phyloP scores from a whole-genome alignment of 2,329 filamentous ascomycete species.

The Trichophyton schoenleinii region DNA sequence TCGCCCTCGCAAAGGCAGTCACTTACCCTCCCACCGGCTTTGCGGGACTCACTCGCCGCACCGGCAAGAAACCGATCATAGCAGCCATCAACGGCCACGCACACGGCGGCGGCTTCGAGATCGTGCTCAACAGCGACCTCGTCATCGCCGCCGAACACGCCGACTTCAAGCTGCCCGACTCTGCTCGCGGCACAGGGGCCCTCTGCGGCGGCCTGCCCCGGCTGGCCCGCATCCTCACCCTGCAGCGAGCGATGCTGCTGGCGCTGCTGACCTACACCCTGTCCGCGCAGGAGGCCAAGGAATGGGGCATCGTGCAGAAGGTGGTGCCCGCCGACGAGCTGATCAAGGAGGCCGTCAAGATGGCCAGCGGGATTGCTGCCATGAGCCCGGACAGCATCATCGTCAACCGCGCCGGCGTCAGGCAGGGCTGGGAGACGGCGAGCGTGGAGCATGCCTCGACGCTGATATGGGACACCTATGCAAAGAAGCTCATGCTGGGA shows the following conservation, averaged over 20 bases:
- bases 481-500: slow-evolving; percentile 68
- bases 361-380: slow-evolving; percentile 47
- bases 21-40: slow-evolving; percentile 39
- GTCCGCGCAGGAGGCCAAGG: slow-evolving; percentile 44
- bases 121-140: slow-evolving; percentile 76
- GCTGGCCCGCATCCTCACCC: slow-evolving; percentile 50
- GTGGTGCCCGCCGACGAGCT: slow-evolving; percentile 50
- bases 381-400: slow-evolving; percentile 63
- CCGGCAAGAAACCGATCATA: slow-evolving; percentile 59
- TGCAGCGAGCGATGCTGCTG: slow-evolving; percentile 58
- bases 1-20: slow-evolving; percentile 16
- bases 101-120: slow-evolving; percentile 66
- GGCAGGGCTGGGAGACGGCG: slow-evolving; percentile 55
- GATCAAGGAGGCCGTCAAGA: slow-evolving; percentile 57
- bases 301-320: slow-evolving; percentile 56
- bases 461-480: slow-evolving; percentile 79
- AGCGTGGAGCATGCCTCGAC: slow-evolving; percentile 53
- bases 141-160: slow-evolving; percentile 48
- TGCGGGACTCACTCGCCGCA: slow-evolving; percentile 43
- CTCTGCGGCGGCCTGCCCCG: slow-evolving; percentile 59
- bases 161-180: slow-evolving; percentile 58
- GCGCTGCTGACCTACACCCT: slow-evolving; percentile 52
- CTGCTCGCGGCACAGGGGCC: slow-evolving; percentile 57
- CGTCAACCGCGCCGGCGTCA: slow-evolving; percentile 54
- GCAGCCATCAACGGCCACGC: slow-evolving; percentile 65